Evolutionary conservation across 495 filamentous ascomycete species (phyloP).

Genomic region (Trichodelitschia bisporula): DNA sequence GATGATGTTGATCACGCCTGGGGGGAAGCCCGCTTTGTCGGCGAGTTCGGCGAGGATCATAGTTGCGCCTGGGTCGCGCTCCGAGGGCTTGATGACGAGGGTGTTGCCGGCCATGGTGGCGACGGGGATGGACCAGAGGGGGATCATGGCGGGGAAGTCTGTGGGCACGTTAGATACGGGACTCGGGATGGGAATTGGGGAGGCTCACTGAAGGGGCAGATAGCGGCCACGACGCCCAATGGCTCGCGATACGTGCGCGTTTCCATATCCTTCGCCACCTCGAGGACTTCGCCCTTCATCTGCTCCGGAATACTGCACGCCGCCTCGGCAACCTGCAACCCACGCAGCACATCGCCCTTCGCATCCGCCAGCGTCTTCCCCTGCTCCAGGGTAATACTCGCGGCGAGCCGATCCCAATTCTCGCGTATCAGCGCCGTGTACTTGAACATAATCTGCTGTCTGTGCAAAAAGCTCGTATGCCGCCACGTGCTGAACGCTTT

Average conservation of each 20-base stretch:
- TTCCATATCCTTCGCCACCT: constrained; percentile 99
- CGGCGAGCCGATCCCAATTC: constrained; percentile 88
- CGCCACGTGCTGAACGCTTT: constrained; percentile 81
- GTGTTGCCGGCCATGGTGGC: constrained; percentile 90
- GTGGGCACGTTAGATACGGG: neutral
- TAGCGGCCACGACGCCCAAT: constrained; percentile 81
- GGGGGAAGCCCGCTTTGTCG: constrained; percentile 76
- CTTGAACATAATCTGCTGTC: constrained; percentile 96
- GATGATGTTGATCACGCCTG: constrained; percentile 83
- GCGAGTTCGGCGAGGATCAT: constrained; percentile 95
- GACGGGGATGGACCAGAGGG: constrained; percentile 87
- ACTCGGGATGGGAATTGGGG: neutral
- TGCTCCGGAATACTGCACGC: constrained; percentile 87
- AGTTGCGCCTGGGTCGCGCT: constrained; percentile 89
- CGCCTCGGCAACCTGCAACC: constrained; percentile 90
- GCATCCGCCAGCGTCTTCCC: constrained; percentile 97
- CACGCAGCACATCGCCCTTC: constrained; percentile 80
- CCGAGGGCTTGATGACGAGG: constrained; percentile 85
- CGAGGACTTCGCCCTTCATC: constrained; percentile 78
- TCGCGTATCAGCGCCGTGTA: constrained; percentile 73
- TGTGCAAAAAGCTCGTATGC: constrained; percentile 54
- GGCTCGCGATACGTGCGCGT: constrained; percentile 83
- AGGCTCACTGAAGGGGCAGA: constrained; percentile 92
- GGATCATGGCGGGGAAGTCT: constrained; percentile 99
- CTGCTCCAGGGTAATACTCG: constrained; percentile 92